Evolutionary conservation across 1,284 basidiomycete genomes (phyloP).

Genomic region (Mycosarcoma mackinlayi): DNA sequence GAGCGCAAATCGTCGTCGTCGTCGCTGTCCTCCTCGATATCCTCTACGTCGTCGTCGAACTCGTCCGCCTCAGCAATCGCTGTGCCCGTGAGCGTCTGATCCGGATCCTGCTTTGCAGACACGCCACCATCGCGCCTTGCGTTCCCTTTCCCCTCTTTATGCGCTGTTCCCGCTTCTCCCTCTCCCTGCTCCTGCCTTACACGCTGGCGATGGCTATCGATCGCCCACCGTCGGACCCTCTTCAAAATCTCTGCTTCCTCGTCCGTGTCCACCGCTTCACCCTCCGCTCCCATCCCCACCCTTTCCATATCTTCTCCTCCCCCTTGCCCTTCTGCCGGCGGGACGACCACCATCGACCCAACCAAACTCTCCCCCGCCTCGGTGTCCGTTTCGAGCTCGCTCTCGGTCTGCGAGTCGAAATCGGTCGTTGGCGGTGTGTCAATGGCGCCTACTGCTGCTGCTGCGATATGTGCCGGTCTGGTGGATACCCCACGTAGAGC

Average conservation of each 20-base stretch:
- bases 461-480: background rate
- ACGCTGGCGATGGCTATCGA: conserved; percentile 37
- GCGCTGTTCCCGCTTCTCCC: background rate
- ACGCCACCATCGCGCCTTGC: background rate
- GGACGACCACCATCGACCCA: conserved; percentile 10
- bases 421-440: conserved; percentile 56
- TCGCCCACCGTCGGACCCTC: too few relatives aligned
- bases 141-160: too few relatives aligned
- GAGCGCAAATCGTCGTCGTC: conserved; percentile 3
- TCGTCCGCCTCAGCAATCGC: conserved; percentile 20
- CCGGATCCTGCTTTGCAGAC: conserved; percentile 29
- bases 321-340: background rate
- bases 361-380: conserved; percentile 13
- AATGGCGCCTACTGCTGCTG: background rate
- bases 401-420: conserved; percentile 44
- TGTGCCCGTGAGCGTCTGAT: conserved; percentile 14
- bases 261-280: too few relatives aligned
- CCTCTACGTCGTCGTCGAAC: background rate
- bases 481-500: background rate
- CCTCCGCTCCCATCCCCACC: conserved; percentile 37
- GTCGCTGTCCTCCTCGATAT: background rate
- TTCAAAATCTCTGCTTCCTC: too few relatives aligned
- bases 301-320: conserved; percentile 19
- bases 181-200: background rate
- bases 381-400: conserved; percentile 22